Evolutionary conservation across 1,284 basidiomycete species (phyloP).

Genomic region (Thecaphora frezii): DNA sequence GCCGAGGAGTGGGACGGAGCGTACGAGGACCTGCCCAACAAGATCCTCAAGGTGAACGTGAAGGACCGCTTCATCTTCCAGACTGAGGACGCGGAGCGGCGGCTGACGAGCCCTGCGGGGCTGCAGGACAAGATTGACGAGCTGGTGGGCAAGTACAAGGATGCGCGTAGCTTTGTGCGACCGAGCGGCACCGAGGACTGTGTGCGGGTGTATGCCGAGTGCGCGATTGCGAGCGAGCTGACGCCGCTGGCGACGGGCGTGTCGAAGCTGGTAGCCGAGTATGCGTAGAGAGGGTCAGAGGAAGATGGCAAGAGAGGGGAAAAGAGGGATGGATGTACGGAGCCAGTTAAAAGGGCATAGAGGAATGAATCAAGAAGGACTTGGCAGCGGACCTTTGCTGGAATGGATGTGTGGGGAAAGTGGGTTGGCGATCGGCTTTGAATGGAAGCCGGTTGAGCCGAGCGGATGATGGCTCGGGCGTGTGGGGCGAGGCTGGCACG

Average conservation of each 20-base stretch:
- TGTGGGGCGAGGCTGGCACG: too few relatives aligned
- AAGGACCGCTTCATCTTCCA: constrained; percentile 80
- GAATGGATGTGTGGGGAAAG: too few relatives aligned
- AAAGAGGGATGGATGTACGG: too few relatives aligned
- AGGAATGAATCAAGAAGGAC: too few relatives aligned
- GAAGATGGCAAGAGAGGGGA: too few relatives aligned
- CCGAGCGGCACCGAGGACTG: constrained; percentile 99
- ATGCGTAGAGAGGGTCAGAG: too few relatives aligned
- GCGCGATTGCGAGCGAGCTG: constrained; percentile 71
- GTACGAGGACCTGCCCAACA: constrained; percentile 92
- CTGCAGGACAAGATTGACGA: constrained; percentile 86
- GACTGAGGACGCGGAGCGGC: constrained; percentile 91
- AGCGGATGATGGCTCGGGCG: too few relatives aligned
- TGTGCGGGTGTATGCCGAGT: constrained; percentile 96
- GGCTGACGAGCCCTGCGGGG: constrained; percentile 75
- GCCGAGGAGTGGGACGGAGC: constrained; percentile 85
- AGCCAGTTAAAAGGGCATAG: too few relatives aligned
- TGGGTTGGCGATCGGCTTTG: too few relatives aligned
- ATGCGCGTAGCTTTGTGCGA: constrained; percentile 87
- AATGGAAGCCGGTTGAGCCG: too few relatives aligned
- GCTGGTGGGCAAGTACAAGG: constrained; percentile 75
- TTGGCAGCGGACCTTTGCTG: too few relatives aligned
- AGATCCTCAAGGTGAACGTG: constrained; percentile 93
- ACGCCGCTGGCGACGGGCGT: constrained; percentile 62
- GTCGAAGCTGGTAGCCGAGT: constrained; percentile 42